Evolutionary conservation across 108 stramenopile genomes (phyloP), one percentile per base, ranked within the genome.

Genomic region (Bacterosira constricta): DNA sequence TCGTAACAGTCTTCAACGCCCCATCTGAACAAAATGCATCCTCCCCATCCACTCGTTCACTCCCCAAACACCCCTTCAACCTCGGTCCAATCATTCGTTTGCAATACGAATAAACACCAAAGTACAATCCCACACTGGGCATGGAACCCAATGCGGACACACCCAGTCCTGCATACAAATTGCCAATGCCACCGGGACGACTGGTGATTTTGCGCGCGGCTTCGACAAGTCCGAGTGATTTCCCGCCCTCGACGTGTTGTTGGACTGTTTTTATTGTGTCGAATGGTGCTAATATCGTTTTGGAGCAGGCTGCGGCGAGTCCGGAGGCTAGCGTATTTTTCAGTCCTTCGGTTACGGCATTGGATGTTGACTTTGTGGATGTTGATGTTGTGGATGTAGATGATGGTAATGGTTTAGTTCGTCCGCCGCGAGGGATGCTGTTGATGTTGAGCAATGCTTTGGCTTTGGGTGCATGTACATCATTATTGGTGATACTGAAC

Each of bases 221-320:
- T 72, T 92, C 69, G 31, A 85, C 7, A 42, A 95, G 30, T 17
- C 82, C 62, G 42, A 96, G 38, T 23, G 80, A 71, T 2, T 45
- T 53, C 6, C 67, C 71, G 36, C 73, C 71, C 30, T 72, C 54
- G 36, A 78, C 56, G 57, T 79, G 67, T 73, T 96, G 96, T 59
- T 97, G 97, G 27, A 98, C 73, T 0, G 96, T 98, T 70, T 98
- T 96, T 39, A 98, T 89, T 6, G 97, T 94, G 65, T 97, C 96
- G 53, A 98, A 91, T 10, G 97, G 97, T 34, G 96, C 96, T 31
- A 98, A 56, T 18, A 86, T 63, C 5, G 91, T 67, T 71, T 96
- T 97, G 27, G 88, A 91, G 45, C 90, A 96, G 13, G 82, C 94
- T 11, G 94, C 93, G 0, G 96, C 94, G 55, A 96, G 49, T 15